Percentiles rank a stretch among this genome's conserved stretches.
These are phyloP conservation scores for Pythium insidiosum DNA, from an alignment of 352 stramenopile genomes.

Conservation along the genomic window DNA sequence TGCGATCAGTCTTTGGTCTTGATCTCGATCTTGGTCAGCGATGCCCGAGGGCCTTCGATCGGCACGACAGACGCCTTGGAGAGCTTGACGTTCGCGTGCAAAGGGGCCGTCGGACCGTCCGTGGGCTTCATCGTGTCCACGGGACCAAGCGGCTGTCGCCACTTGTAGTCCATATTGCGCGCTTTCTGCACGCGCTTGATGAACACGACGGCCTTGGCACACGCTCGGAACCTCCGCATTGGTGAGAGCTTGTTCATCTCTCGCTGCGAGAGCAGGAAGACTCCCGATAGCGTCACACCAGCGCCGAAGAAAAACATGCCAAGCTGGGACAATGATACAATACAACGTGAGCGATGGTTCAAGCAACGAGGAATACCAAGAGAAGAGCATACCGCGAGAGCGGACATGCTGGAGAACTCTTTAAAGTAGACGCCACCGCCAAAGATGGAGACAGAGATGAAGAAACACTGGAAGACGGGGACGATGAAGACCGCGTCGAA, in stretches of 20 bases:
- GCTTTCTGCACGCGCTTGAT: constrained; percentile 57
- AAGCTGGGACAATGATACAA: constrained; percentile 14
- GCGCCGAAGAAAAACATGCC: constrained; percentile 71
- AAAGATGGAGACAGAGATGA: constrained; percentile 87
- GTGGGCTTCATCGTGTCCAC: too few species aligned
- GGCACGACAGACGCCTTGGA: constrained; percentile 61
- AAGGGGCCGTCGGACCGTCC: not conserved
- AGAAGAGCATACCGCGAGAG: constrained; percentile 21
- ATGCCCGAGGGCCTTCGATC: constrained; percentile 19
- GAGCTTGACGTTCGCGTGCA: constrained; percentile 11
- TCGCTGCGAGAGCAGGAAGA: constrained; percentile 56
- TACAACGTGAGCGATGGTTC: not conserved
- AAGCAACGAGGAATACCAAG: not conserved
- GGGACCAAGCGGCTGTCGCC: constrained; percentile 19
- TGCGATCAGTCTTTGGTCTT: too few species aligned
- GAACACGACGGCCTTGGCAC: constrained; percentile 51
- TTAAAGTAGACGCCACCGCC: constrained; percentile 87
- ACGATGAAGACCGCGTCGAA: constrained; percentile 87
- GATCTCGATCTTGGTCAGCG: not conserved
- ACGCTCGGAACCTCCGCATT: constrained; percentile 31
- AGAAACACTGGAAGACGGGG: constrained; percentile 85
- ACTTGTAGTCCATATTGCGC: constrained; percentile 35
- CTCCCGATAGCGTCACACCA: constrained; percentile 56
- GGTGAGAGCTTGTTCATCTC: constrained; percentile 59
- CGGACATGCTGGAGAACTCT: constrained; percentile 55